Evolutionary conservation across 1,284 basidiomycete genomes (phyloP).

Genomic region (Somion occarium): DNA sequence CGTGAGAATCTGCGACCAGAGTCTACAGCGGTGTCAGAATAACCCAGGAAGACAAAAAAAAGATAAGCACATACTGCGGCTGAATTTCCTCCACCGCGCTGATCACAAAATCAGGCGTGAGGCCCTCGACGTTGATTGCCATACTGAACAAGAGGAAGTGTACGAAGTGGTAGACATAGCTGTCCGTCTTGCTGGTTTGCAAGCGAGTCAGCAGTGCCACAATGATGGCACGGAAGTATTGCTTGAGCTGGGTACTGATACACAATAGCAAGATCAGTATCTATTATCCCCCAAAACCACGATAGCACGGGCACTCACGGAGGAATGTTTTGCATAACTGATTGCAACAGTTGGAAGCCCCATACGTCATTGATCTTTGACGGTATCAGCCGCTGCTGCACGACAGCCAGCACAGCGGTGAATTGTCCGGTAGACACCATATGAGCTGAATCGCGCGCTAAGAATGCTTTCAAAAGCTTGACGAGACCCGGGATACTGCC

Average conservation of each 20-base stretch:
- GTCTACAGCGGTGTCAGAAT: constrained; percentile 36
- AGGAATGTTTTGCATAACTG: constrained; percentile 70
- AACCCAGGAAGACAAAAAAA: constrained; percentile 6
- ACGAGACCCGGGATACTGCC: constrained; percentile 96
- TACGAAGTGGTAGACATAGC: constrained; percentile 82
- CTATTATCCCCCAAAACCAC: neutral
- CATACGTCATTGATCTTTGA: constrained; percentile 87
- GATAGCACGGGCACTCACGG: constrained; percentile 50
- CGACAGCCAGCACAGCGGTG: constrained; percentile 80
- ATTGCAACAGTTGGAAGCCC: constrained; percentile 88
- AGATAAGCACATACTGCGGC: constrained; percentile 57
- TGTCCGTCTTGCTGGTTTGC: constrained; percentile 88
- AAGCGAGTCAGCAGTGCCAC: constrained; percentile 82
- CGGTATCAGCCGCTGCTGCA: constrained; percentile 86
- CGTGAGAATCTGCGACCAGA: constrained; percentile 81
- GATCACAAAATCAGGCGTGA: constrained; percentile 78
- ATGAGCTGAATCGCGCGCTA: constrained; percentile 63
- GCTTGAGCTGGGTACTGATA: constrained; percentile 58
- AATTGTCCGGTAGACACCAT: constrained; percentile 79
- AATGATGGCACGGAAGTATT: constrained; percentile 76
- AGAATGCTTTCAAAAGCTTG: constrained; percentile 82
- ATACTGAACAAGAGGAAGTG: constrained; percentile 75
- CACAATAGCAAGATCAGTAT: neutral
- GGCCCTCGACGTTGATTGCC: constrained; percentile 70
- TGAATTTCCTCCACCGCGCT: constrained; percentile 81